A percentile compares a stretch with the other conserved stretches of the same genome.
Evolutionary conservation across 441 rosid genomes (phyloP).

Genomic region (Eutrema salsugineum): DNA sequence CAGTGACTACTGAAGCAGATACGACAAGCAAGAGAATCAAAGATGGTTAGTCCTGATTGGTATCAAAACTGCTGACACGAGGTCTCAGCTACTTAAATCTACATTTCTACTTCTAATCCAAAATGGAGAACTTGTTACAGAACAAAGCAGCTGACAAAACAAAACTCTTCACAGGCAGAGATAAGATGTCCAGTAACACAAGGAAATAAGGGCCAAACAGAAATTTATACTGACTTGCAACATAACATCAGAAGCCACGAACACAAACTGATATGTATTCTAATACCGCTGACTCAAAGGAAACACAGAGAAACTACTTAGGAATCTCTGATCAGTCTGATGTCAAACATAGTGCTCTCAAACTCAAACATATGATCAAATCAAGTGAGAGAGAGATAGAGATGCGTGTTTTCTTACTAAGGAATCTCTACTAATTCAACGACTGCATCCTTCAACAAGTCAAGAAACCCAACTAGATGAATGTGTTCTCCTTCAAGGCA

Average conservation of each 20-base stretch:
- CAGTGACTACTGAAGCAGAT: not conserved
- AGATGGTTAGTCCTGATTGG: not conserved
- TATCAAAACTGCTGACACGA: not conserved
- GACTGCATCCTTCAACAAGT: not conserved
- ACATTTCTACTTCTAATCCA: not conserved
- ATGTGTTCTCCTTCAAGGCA: not conserved
- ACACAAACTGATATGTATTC: not conserved
- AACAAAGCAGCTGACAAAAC: not conserved
- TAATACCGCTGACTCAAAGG: not conserved
- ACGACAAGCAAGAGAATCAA: not conserved
- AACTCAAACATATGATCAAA: not conserved
- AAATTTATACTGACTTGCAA: too few species aligned
- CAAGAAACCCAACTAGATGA: not conserved
- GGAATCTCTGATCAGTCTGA: too few species aligned
- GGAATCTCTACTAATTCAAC: not conserved
- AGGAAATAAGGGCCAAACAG: not conserved
- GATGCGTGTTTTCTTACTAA: not conserved
- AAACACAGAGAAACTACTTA: too few species aligned
- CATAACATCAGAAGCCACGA: too few species aligned
- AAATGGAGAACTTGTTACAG: not conserved
- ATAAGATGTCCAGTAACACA: not conserved
- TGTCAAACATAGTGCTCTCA: not conserved
- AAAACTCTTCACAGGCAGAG: not conserved
- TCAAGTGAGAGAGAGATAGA: not conserved
- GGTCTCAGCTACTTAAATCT: not conserved